A percentile compares a stretch with the other conserved stretches of the same genome.
These are phyloP conservation scores for Quercus lobata DNA, from an alignment of 331 rosid species.

Conservation along the genomic window DNA sequence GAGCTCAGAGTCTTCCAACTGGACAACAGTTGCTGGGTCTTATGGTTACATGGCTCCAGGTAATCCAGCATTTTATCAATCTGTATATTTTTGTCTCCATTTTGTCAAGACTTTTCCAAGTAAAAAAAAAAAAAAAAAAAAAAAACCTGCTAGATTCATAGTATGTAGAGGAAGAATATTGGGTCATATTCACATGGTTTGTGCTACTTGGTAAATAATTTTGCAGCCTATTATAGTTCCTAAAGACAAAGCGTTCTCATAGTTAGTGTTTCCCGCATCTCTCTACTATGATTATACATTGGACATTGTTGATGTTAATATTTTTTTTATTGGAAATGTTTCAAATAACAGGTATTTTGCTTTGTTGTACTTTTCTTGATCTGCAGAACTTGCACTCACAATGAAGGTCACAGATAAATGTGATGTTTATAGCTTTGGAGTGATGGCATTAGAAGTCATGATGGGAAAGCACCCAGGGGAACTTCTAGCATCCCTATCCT, in stretches of 20 bases:
- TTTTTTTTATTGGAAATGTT: too few species aligned
- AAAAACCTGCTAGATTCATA: too few species aligned
- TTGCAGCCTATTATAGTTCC: background rate
- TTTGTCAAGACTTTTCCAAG: background rate
- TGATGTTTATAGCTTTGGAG: slow-evolving; percentile 70
- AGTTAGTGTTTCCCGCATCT: too few species aligned
- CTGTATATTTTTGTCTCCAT: background rate
- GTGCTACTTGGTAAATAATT: too few species aligned
- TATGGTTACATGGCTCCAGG: slow-evolving; percentile 93
- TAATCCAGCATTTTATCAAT: slow-evolving; percentile 16
- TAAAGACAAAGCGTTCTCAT: background rate
- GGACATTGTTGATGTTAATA: background rate
- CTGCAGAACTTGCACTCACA: slow-evolving; percentile 58
- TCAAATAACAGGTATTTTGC: too few species aligned
- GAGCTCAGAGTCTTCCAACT: slow-evolving; percentile 45
- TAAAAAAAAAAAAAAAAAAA: background rate
- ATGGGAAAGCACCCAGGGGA: slow-evolving; percentile 70
- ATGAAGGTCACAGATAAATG: slow-evolving; percentile 54
- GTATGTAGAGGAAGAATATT: too few species aligned
- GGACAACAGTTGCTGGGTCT: slow-evolving; percentile 72
- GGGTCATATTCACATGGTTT: too few species aligned
- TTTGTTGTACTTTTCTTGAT: background rate
- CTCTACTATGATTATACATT: background rate
- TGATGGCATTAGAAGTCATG: slow-evolving; percentile 54
- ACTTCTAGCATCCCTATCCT: slow-evolving; percentile 13